phyloP scores from a whole-genome alignment of 2,329 filamentous ascomycete genomes.

The Akanthomyces uredinophilus region DNA sequence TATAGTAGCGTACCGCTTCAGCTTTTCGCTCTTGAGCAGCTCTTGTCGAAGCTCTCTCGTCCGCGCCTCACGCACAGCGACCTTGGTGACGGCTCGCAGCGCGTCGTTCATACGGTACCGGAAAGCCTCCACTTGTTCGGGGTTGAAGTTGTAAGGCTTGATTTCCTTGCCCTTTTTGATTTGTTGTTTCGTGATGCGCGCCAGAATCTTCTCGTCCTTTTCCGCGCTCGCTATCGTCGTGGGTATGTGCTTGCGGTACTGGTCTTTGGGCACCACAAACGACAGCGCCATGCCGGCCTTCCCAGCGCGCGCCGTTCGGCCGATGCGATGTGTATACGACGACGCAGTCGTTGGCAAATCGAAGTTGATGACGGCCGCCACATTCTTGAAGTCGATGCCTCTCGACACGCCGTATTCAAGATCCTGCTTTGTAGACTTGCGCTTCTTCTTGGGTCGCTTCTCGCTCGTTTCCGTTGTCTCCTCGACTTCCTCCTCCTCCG shows the following conservation, averaged over 20 bases:
- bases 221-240: constrained; percentile 71
- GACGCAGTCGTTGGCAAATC: constrained; percentile 84
- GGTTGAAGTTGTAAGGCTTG: constrained; percentile 90
- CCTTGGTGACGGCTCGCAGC: constrained; percentile 79
- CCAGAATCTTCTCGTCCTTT: constrained; percentile 79
- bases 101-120: constrained; percentile 93
- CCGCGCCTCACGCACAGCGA: constrained; percentile 84
- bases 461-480: constrained; percentile 24
- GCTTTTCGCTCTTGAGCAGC: constrained; percentile 86
- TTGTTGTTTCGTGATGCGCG: constrained; percentile 75
- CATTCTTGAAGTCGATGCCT: constrained; percentile 91
- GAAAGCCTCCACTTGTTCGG: constrained; percentile 89
- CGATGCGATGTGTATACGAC: constrained; percentile 96
- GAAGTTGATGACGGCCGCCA: constrained; percentile 93
- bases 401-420: constrained; percentile 93
- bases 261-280: constrained; percentile 78
- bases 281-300: constrained; percentile 94
- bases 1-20: constrained; percentile 55
- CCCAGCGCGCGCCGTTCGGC: constrained; percentile 84
- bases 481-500: constrained; percentile 37
- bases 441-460: constrained; percentile 50
- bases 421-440: constrained; percentile 60
- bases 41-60: constrained; percentile 84
- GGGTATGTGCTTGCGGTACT: constrained; percentile 84
- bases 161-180: constrained; percentile 72